Conservation (phyloP, 768 basidiomycete genomes). For the Kwoniella botswanensis region DNA sequence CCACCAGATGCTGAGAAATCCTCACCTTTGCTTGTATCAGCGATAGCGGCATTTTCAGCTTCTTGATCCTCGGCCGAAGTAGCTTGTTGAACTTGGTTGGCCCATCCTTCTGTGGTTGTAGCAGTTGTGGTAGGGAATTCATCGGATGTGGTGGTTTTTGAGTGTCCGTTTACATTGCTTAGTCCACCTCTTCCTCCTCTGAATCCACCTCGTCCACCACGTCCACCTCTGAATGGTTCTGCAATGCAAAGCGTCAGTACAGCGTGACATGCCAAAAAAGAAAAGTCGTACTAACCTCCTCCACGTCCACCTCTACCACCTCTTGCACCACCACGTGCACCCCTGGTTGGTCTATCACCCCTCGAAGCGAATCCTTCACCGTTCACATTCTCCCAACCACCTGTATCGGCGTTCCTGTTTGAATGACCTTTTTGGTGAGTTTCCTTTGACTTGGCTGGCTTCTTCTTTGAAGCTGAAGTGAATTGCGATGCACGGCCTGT, state of each 20-base stretch:
- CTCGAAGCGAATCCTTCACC: slow-evolving; percentile 53
- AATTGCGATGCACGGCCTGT: slow-evolving; percentile 58
- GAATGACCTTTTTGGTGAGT: slow-evolving; percentile 38
- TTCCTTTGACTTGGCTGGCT: slow-evolving; percentile 46
- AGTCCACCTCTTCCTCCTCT: slow-evolving; percentile 57
- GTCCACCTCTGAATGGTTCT: slow-evolving; percentile 50
- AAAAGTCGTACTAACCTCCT: slow-evolving; percentile 26
- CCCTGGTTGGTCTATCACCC: slow-evolving; percentile 51
- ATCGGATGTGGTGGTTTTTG: slow-evolving; percentile 12
- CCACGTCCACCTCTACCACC: slow-evolving; percentile 58
- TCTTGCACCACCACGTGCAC: slow-evolving; percentile 54
- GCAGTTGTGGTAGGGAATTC: slow-evolving; percentile 48
- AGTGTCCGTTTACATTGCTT: slow-evolving; percentile 34
- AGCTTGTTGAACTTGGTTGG: slow-evolving; percentile 46
- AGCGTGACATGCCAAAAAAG: neutral
- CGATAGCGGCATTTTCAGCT: slow-evolving; percentile 25
- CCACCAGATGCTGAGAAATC: slow-evolving; percentile 55
- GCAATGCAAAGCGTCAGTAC: neutral
- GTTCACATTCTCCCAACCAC: slow-evolving; percentile 45
- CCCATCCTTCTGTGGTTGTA: slow-evolving; percentile 53
- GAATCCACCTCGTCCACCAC: slow-evolving; percentile 55
- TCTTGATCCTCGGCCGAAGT: slow-evolving; percentile 35
- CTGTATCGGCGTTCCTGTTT: slow-evolving; percentile 53
- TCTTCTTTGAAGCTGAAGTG: slow-evolving; percentile 55
- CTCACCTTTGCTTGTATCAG: slow-evolving; percentile 44